phyloP scores from a whole-genome alignment of 306 rosid species.

The barrel medic (Medicago truncatula) region MtrunA17r5.0-ANR NC_053044.1:32950001-32950500 shows the following conservation, averaged over 20 bases:
- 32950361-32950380: background rate
- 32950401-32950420: background rate
- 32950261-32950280: background rate
- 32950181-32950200: slow-evolving; percentile 29
- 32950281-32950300: background rate
- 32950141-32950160: slow-evolving; percentile 87
- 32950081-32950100: background rate
- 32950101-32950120: background rate
- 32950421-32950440: slow-evolving; percentile 4
- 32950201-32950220: background rate
- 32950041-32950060: background rate
- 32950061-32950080: background rate
- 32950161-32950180: slow-evolving; percentile 80
- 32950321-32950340: background rate
- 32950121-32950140: slow-evolving; percentile 89
- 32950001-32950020: slow-evolving; percentile 46
- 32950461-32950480: slow-evolving; percentile 25
- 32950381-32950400: background rate
- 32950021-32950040: slow-evolving; percentile 11
- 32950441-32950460: slow-evolving; percentile 18
- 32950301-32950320: background rate
- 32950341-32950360: background rate
- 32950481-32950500: slow-evolving; percentile 1
- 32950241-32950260: slow-evolving; percentile 14
- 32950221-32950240: background rate